Base-by-base conservation (phyloP, 768 basidiomycete species). In the Tylopilus subfusipes region DNA sequence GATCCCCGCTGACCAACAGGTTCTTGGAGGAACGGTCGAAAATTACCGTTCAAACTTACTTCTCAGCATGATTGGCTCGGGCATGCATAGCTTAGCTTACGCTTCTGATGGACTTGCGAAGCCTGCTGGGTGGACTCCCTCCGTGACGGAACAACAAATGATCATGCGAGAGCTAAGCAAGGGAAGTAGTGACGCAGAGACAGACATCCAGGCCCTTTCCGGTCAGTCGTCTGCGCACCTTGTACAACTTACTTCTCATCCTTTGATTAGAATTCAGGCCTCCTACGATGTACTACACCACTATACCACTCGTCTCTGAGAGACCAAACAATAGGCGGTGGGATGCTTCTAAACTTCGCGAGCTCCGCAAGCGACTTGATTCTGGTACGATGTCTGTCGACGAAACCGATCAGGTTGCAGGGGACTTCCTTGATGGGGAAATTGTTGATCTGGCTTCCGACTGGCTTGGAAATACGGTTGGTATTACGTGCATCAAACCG, bases 391-490 rank as follows among this genome's bases (percentile, higher is more conserved):
- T 93, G 78, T 78, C 80, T 13, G 79, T 81, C 18, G 88, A 88
- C 48, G 96, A 98, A 72, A 84, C 95, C 52, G 95, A 99, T 68
- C 85, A 86, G 67, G 86, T 97, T 48, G 90, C 93, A 3, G 79
- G 79, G 44, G 95, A 98, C 66, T 85, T 98, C 70, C 78, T 98
- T 58, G 94, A 98, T 63, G 86, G 91, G 13, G 97, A 98, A 68
- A 90, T 93, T 57, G 93, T 96, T 14, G 93, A 95, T 69, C 82
- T 99, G 54, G 88, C 96, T 14, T 94, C 93, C 34, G 96, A 99
- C 70, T 98, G 97, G 88, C 87, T 99, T 60, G 97, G 97, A 44
- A 99, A 99, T 67, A 98, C 95, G 62, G 69, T 70, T 36, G 22
- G 71, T 64, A 22, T 56, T 44, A 65, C 38, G 31, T 30, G 1